Percentiles rank a stretch among this genome's conserved stretches.
These are phyloP conservation scores for Fusarium euwallaceae DNA, from an alignment of 2,329 filamentous ascomycete species.

Conservation along the genomic window DNA sequence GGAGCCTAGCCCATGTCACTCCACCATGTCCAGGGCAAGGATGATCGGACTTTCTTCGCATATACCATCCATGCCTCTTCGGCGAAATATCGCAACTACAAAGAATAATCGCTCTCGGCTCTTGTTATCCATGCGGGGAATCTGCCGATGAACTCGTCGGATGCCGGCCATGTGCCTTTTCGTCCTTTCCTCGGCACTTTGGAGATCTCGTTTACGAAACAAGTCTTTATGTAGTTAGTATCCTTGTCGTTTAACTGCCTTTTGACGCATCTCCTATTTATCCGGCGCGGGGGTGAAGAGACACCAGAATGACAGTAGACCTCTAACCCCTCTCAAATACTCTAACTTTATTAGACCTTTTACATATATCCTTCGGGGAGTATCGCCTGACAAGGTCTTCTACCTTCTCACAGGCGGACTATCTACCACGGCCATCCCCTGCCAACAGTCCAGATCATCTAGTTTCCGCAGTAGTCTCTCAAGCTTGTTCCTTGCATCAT, in stretches of 20 bases:
- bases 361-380: not conserved
- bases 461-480: conserved; percentile 48
- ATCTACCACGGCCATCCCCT: conserved; percentile 36
- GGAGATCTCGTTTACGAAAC: not conserved
- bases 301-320: not conserved
- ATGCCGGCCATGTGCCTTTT: not conserved
- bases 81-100: not conserved
- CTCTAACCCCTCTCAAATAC: not conserved
- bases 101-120: not conserved
- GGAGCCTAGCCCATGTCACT: not conserved
- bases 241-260: not conserved
- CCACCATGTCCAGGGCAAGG: not conserved
- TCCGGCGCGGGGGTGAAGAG: not conserved
- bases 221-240: not conserved
- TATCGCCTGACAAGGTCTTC: not conserved
- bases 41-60: conserved; percentile 35
- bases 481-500: conserved; percentile 41
- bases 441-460: conserved; percentile 51
- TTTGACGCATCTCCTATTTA: not conserved
- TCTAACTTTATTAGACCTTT: not conserved
- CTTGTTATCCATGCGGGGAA: conserved; percentile 1
- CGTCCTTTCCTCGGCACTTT: not conserved
- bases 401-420: conserved; percentile 5
- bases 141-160: not conserved
- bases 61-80: not conserved